Percentiles rank a stretch among this genome's conserved stretches.
phyloP scores from a whole-genome alignment of 768 basidiomycete species.

The Melanogaster broomeanus region DNA sequence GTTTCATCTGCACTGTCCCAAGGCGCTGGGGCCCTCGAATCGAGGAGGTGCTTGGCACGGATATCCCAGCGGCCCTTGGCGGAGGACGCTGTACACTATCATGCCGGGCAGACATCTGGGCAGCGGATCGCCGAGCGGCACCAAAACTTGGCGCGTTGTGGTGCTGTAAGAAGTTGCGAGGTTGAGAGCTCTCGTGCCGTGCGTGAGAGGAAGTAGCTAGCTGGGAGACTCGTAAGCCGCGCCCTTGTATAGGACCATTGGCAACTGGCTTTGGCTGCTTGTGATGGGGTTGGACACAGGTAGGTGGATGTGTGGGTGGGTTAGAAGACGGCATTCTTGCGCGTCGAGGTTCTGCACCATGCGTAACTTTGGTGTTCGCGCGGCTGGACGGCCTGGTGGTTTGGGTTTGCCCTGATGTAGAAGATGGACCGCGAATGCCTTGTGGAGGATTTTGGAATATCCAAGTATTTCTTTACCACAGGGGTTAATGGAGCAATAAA shows the following conservation, averaged over 20 bases:
- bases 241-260: neutral
- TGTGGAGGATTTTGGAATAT: conserved; percentile 36
- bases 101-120: conserved; percentile 13
- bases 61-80: conserved; percentile 1
- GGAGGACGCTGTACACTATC: conserved; percentile 10
- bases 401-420: conserved; percentile 16
- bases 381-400: conserved; percentile 26
- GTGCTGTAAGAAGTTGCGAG: conserved; percentile 16
- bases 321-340: conserved; percentile 11
- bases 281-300: neutral
- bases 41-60: conserved; percentile 1
- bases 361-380: conserved; percentile 10
- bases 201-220: conserved; percentile 20
- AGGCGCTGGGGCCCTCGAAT: conserved; percentile 27
- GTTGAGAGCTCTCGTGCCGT: conserved; percentile 13
- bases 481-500: conserved; percentile 77
- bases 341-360: conserved; percentile 10
- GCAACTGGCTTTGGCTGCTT: conserved; percentile 9
- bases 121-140: conserved; percentile 18
- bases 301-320: conserved; percentile 8
- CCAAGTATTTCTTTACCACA: conserved; percentile 74
- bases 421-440: neutral
- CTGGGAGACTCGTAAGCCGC: conserved; percentile 11
- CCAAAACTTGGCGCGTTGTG: conserved; percentile 16
- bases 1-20: conserved; percentile 22